These are phyloP conservation scores for Candida sphagnicola DNA, from an alignment of 805 yeast genomes.

Conservation along the genomic window DNA sequence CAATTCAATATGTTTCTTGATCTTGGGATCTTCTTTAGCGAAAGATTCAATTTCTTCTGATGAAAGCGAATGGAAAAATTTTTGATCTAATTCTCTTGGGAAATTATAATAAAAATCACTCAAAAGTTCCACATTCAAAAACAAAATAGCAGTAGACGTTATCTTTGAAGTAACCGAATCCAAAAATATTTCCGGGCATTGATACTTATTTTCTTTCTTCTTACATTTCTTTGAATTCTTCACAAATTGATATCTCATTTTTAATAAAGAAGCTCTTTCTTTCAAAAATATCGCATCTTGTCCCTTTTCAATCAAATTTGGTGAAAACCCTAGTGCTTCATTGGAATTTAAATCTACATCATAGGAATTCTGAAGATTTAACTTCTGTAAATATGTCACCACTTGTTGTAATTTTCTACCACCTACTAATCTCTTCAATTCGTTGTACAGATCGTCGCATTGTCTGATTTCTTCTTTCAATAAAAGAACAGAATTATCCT, in stretches of 20 bases:
- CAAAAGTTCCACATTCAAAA: constrained; percentile 86
- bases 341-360: constrained; percentile 42
- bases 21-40: constrained; percentile 92
- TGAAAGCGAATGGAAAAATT: constrained; percentile 58
- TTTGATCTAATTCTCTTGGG: constrained; percentile 86
- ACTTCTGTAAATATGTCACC: constrained; percentile 61
- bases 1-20: constrained; percentile 84
- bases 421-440: constrained; percentile 70
- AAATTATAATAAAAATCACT: constrained; percentile 95
- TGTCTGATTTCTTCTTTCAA: constrained; percentile 83
- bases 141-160: constrained; percentile 88
- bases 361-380: constrained; percentile 31
- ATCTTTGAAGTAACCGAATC: constrained; percentile 90
- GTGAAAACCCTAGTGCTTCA: constrained; percentile 83
- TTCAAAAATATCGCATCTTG: constrained; percentile 75
- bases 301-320: constrained; percentile 71
- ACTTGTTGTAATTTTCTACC: constrained; percentile 81
- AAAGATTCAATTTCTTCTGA: constrained; percentile 79
- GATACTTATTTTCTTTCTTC: constrained; percentile 73
- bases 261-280: constrained; percentile 66
- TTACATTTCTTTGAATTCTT: constrained; percentile 74
- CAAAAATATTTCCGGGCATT: constrained; percentile 91
- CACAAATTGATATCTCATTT: constrained; percentile 67
- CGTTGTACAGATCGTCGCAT: constrained; percentile 61
- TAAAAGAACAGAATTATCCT: constrained; percentile 70